phyloP scores from a whole-genome alignment of 208 protist genomes.

The Acanthamoeba rhysodes region DNA sequence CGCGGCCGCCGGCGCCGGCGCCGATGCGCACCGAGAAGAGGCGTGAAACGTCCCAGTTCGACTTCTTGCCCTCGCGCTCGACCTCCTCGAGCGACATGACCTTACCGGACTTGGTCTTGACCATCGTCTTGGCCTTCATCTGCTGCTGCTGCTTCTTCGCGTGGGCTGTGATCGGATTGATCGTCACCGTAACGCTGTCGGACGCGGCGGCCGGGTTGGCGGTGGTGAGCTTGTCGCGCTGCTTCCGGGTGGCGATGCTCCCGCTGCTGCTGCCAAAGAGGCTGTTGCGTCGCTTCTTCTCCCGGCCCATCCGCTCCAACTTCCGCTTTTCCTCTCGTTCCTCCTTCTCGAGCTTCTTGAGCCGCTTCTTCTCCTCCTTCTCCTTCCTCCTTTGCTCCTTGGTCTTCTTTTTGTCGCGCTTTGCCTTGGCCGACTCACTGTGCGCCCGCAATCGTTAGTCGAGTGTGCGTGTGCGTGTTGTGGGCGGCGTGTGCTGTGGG shows the following conservation, averaged over 20 bases:
- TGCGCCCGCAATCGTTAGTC: background rate
- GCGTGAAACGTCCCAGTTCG: slow-evolving; percentile 5
- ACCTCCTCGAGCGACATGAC: slow-evolving; percentile 4
- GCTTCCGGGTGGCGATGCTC: background rate
- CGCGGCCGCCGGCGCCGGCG: background rate
- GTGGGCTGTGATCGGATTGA: background rate
- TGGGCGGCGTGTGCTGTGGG: background rate
- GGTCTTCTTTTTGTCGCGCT: background rate
- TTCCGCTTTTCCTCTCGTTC: background rate
- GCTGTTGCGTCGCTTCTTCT: slow-evolving; percentile 31
- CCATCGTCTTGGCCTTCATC: background rate
- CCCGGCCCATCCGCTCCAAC: background rate
- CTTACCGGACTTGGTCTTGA: background rate
- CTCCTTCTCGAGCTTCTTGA: slow-evolving; percentile 5
- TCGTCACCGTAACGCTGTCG: background rate
- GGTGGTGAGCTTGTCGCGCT: background rate
- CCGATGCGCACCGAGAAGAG: background rate
- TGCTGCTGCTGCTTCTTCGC: background rate
- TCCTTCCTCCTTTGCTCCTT: no score
- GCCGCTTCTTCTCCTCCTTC: background rate
- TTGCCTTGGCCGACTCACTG: background rate
- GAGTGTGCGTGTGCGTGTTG: background rate
- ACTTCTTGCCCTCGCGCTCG: slow-evolving; percentile 11
- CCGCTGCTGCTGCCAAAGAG: slow-evolving; percentile 3
- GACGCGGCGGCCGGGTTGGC: background rate